Evolutionary conservation across 495 filamentous ascomycete genomes (phyloP).

Genomic region (Talaromyces borbonicus): DNA sequence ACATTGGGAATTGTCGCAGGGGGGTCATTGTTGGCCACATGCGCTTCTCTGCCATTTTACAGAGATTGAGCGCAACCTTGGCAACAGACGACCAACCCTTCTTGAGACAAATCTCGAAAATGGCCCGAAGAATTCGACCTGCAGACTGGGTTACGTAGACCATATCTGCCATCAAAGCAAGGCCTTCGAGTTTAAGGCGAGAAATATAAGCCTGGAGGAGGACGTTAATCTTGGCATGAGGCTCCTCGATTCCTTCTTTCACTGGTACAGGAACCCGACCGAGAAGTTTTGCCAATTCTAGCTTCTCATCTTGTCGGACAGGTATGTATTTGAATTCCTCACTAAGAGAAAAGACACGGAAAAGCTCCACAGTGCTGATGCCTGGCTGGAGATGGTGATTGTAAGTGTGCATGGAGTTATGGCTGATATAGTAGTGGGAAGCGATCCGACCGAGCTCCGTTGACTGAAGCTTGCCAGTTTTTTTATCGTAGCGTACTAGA

Average conservation of each 20-base stretch:
- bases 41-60: constrained; percentile 98
- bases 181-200: constrained; percentile 81
- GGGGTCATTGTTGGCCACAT: constrained; percentile 99
- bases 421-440: constrained; percentile 96
- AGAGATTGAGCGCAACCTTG: constrained; percentile 85
- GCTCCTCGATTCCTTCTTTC: constrained; percentile 95
- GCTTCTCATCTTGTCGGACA: constrained; percentile 92
- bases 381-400: constrained; percentile 90
- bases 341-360: constrained; percentile 94
- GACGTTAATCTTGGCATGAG: constrained; percentile 98
- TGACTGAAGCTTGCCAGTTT: constrained; percentile 75
- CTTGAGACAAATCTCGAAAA: constrained; percentile 93
- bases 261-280: constrained; percentile 88
- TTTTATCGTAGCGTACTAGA: constrained; percentile 91
- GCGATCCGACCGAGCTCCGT: constrained; percentile 93
- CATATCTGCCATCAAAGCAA: constrained; percentile 96
- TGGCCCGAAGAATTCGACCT: constrained; percentile 86
- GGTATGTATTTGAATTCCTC: constrained; percentile 99
- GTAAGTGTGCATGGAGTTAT: constrained; percentile 93
- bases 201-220: constrained; percentile 95
- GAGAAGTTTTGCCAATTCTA: constrained; percentile 88
- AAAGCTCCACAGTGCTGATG: constrained; percentile 85
- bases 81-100: constrained; percentile 94
- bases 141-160: constrained; percentile 98
- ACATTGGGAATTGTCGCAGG: constrained; percentile 77